These are phyloP conservation scores for Fonsecaea multimorphosa DNA, from an alignment of 2,329 filamentous ascomycete species.

Conservation along the genomic window DNA sequence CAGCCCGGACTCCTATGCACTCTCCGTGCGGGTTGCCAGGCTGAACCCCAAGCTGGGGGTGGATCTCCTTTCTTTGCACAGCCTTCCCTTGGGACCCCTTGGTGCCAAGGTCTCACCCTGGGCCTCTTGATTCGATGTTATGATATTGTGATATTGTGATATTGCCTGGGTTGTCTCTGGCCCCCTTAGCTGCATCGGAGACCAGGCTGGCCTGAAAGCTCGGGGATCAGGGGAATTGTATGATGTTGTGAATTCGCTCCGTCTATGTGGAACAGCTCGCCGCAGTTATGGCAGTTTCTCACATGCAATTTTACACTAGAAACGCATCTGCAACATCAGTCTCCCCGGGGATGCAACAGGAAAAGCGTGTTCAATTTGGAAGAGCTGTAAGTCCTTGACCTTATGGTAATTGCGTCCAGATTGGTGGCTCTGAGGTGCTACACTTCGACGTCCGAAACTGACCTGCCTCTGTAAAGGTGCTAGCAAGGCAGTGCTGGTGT, in stretches of 20 bases:
- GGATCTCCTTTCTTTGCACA: constrained; percentile 2
- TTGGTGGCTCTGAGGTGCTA: neutral
- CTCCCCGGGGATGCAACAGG: neutral
- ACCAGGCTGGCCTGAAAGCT: neutral
- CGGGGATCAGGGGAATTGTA: neutral
- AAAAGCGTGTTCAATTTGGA: neutral
- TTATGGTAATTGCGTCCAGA: neutral
- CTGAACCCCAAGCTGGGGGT: neutral
- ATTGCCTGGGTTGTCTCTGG: neutral
- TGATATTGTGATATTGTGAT: neutral
- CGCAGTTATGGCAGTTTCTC: neutral
- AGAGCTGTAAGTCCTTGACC: neutral
- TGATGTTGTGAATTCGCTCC: neutral
- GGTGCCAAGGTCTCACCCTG: constrained; percentile 5
- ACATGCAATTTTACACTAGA: neutral
- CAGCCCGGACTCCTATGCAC: neutral
- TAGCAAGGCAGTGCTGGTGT: neutral
- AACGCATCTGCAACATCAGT: constrained; percentile 2
- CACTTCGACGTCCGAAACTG: neutral
- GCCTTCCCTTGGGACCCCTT: no score
- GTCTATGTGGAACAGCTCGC: constrained; percentile 1
- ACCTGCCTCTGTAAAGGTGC: neutral
- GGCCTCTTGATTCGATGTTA: constrained; percentile 2
- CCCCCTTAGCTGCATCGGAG: neutral
- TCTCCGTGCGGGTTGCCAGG: neutral